These are phyloP conservation scores for Melanomma pulvis-pyrius DNA, from an alignment of 495 filamentous ascomycete species.

Conservation along the genomic window DNA sequence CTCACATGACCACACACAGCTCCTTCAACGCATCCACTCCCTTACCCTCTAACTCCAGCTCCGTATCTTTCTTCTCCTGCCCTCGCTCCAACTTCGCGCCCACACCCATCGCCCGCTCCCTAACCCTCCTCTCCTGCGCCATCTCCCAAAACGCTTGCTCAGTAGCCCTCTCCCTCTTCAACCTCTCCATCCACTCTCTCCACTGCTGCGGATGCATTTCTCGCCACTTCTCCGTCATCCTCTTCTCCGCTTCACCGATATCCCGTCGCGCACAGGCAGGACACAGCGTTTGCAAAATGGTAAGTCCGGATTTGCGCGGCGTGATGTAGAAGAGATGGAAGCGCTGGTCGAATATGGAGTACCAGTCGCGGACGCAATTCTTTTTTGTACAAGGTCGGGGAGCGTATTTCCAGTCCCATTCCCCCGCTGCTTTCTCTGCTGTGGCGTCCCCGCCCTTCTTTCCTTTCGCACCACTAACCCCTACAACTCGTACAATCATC, in stretches of 20 bases:
- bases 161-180: conserved; percentile 1
- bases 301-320: background rate
- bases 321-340: conserved; percentile 2
- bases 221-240: background rate
- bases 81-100: background rate
- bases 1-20: conserved; percentile 28
- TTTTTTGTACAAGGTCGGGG: conserved; percentile 12
- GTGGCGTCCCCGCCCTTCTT: background rate
- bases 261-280: conserved; percentile 12
- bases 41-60: conserved; percentile 7
- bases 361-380: background rate
- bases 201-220: conserved; percentile 1
- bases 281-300: background rate
- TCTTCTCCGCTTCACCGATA: background rate
- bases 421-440: background rate
- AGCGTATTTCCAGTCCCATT: conserved; percentile 18
- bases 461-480: background rate
- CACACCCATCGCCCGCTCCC: background rate
- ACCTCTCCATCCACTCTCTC: background rate
- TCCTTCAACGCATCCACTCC: conserved; percentile 1
- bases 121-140: conserved; percentile 19
- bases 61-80: background rate
- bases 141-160: conserved; percentile 16
- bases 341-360: conserved; percentile 1
- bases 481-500: background rate